These are phyloP conservation scores for Cladosporium sp. DNA, from an alignment of 2,329 filamentous ascomycete genomes.

Conservation along the genomic window DNA sequence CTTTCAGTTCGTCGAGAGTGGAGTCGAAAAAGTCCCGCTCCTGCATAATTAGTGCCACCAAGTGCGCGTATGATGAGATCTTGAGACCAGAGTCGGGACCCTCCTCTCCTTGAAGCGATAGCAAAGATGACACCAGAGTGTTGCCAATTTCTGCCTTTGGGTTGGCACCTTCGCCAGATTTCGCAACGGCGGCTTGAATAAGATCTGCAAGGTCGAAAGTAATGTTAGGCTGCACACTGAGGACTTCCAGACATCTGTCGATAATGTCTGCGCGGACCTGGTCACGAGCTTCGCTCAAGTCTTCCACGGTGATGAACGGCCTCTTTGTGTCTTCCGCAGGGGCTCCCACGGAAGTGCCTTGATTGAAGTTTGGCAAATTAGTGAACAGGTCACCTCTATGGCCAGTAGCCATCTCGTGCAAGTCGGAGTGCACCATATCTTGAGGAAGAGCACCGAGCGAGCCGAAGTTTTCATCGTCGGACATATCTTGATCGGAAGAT, in stretches of 20 bases:
- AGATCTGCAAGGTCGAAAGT: constrained; percentile 90
- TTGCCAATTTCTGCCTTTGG: constrained; percentile 71
- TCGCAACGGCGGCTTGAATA: constrained; percentile 66
- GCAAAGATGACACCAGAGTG: constrained; percentile 77
- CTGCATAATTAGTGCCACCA: constrained; percentile 82
- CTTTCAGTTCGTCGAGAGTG: constrained; percentile 69
- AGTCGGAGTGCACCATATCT: constrained; percentile 21
- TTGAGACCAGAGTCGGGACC: constrained; percentile 57
- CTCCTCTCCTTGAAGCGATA: constrained; percentile 59
- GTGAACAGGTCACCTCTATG: background rate
- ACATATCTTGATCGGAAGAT: constrained; percentile 10
- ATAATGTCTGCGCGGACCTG: constrained; percentile 74
- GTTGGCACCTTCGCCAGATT: constrained; percentile 55
- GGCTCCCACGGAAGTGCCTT: constrained; percentile 4
- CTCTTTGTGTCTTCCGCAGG: constrained; percentile 31
- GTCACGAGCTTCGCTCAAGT: constrained; percentile 70
- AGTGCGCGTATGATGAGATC: constrained; percentile 85
- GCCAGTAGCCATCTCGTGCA: constrained; percentile 19
- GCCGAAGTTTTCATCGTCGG: constrained; percentile 19
- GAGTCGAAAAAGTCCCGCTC: constrained; percentile 75
- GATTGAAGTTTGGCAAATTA: background rate
- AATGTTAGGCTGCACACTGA: constrained; percentile 80
- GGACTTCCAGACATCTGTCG: constrained; percentile 83
- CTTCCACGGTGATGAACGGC: constrained; percentile 61
- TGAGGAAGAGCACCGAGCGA: constrained; percentile 22